Evolutionary conservation across 2,329 filamentous ascomycete species (phyloP), one percentile per base, ranked within the genome.

Genomic region (Hansfordia pulvinata): DNA sequence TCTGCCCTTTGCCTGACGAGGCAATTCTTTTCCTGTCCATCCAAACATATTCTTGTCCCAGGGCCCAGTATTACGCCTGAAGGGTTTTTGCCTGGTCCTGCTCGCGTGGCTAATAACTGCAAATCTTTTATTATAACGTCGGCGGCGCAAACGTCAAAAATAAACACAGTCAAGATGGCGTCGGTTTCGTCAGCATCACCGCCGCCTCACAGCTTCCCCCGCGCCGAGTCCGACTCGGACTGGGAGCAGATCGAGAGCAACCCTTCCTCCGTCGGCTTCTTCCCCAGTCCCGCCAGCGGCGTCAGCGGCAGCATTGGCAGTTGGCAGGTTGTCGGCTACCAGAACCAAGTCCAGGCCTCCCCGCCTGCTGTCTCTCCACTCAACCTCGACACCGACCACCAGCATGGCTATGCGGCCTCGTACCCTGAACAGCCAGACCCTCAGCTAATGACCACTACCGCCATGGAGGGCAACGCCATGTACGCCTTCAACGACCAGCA

Each of bases 281-380:
- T 62, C 11, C 54, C 59, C 15, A 67, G 65, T 34, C 64, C 66
- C 5, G 56, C 56, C 8, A 64, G 56, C 33, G 11, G 56, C 53
- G n/a, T n/a, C 7, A 62, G 53, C 36, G 54, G 57, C 10, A 69
- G 64, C 32, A 43, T 69, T 36, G 56, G 54, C 19, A 64, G 64
- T 13, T 70, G 59, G 45, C 54, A 52, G 9, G 44, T 69, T 22
- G 44, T 69, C 24, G 52, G 56, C 17, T 53, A 55, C 34, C 34
- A 44, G 12, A 39, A 39, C 27, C 42, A 49, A 19, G 30, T 49
- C 9, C 41, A 47, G 30, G 34, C 38, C 13, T 51, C 51, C 13
- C 45, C 50, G n/a, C 37, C 44, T 5, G 45, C 47, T 3, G 46
- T 58, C 20, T 64, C 62, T 13, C 62, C 60, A 3, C 37, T 61